Percentiles rank a stretch among this genome's conserved stretches.
Conservation (phyloP, 2,329 filamentous ascomycete genomes). For the Xylaria arbuscula region DNA sequence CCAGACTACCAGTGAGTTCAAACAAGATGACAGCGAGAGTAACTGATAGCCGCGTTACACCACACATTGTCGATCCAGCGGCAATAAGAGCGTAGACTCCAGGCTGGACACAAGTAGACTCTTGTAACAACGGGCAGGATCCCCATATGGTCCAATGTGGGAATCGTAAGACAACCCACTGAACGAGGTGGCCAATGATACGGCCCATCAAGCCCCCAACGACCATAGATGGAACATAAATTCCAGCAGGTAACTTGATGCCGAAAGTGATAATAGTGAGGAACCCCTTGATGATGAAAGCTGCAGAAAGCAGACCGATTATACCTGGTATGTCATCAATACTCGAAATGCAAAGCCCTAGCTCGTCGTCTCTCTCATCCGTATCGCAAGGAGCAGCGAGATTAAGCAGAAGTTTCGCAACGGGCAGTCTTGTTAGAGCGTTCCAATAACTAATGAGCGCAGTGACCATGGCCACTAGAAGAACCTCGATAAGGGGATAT, state of each 20-base stretch:
- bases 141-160: constrained; percentile 79
- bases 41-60: constrained; percentile 91
- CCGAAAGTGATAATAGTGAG: constrained; percentile 93
- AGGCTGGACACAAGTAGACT: constrained; percentile 89
- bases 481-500: constrained; percentile 86
- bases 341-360: constrained; percentile 80
- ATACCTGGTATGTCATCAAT: constrained; percentile 82
- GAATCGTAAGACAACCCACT: constrained; percentile 81
- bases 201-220: constrained; percentile 93
- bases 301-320: constrained; percentile 75
- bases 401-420: constrained; percentile 90
- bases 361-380: constrained; percentile 68
- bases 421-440: constrained; percentile 84
- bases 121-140: constrained; percentile 74
- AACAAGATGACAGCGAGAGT: constrained; percentile 96
- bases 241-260: constrained; percentile 95
- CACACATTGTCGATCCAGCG: constrained; percentile 97
- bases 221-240: constrained; percentile 99
- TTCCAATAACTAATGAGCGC: constrained; percentile 95
- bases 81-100: constrained; percentile 97
- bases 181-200: constrained; percentile 85
- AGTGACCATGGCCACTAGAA: constrained; percentile 86
- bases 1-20: constrained; percentile 91
- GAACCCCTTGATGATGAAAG: constrained; percentile 89
- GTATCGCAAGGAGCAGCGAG: constrained; percentile 87